These are phyloP conservation scores for Yamadazyma spencermartinsiae DNA, from an alignment of 1,139 yeast species.

Conservation along the genomic window DNA sequence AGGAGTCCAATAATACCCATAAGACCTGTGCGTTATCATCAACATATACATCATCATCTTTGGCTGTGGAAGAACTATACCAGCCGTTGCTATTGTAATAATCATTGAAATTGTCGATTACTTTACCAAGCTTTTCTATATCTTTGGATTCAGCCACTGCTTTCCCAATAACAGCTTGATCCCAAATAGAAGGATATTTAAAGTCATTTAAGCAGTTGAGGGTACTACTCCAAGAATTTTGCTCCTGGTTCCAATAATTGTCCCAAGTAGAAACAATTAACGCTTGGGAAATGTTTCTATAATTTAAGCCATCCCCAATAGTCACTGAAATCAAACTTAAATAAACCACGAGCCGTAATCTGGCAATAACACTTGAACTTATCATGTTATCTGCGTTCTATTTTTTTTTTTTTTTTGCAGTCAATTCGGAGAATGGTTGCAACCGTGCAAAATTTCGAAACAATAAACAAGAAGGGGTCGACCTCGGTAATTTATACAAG, in stretches of 20 bases:
- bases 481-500: too few species aligned
- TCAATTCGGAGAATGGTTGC: too few species aligned
- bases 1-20: conserved; percentile 33
- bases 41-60: conserved; percentile 29
- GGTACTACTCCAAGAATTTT: conserved; percentile 14
- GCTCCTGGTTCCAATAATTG: conserved; percentile 18
- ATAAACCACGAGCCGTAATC: background rate
- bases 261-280: conserved; percentile 11
- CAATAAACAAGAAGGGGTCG: too few species aligned
- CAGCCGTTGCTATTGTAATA: conserved; percentile 21
- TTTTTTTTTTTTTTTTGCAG: background rate
- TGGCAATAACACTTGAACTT: background rate
- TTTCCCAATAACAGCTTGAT: conserved; percentile 26
- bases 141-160: conserved; percentile 17
- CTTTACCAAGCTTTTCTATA: conserved; percentile 11
- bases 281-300: background rate
- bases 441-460: background rate
- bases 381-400: too few species aligned
- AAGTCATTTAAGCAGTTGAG: conserved; percentile 14
- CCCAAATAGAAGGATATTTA: conserved; percentile 23
- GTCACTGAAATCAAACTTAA: background rate
- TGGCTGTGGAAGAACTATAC: conserved; percentile 31
- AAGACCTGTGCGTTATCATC: conserved; percentile 37
- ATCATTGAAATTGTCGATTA: conserved; percentile 14
- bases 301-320: background rate